Evolutionary conservation across 83 land plant genomes (phyloP), one percentile per base, ranked within the genome.

Genomic region (Picea abies): DNA sequence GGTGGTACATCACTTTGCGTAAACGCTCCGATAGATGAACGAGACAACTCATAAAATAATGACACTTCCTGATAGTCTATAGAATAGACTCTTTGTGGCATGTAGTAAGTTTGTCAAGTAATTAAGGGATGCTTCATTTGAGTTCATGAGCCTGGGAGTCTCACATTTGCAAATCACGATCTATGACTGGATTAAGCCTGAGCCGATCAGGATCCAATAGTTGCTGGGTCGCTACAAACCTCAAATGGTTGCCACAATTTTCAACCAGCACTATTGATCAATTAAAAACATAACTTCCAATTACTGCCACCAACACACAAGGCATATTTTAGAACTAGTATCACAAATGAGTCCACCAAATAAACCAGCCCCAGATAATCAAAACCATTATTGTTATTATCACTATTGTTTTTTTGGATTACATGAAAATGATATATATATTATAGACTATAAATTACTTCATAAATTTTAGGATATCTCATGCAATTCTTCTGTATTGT

Each of bases 401-500:
- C 47, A 22, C 41, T 29, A 16, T 70, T 44, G 25, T 44, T 35
- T 70, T 14, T 56, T 56, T 3, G 60, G 60, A 56, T 56, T 56
- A 56, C 60, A 12, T 12, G 58, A 56, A 56, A 56, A 56, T 14
- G 60, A 56, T 39, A 52, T 79, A 5, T 5, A 56, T 79, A 49
- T 79, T 56, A 7, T 8, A 29, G 37, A 17, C 15, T 56, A 19
- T 23, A 23, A 63, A 58, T 79, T 25, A 23, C 37, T 20, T 26
- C 10, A 61, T 66, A 15, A 61, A 15, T 80, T 26, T 15, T 25
- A 61, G 67, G 19, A 75, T 32, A 82, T 29, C 41, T 32, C 79
- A 26, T 82, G 47, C 17, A 52, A 39, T 39, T 29, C 5, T 29
- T 78, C 81, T 25, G 47, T 78, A 83, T 20, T 77, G 63, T 86